Base-by-base conservation (phyloP, 768 basidiomycete genomes). In the Leccinum imitatum region DNA sequence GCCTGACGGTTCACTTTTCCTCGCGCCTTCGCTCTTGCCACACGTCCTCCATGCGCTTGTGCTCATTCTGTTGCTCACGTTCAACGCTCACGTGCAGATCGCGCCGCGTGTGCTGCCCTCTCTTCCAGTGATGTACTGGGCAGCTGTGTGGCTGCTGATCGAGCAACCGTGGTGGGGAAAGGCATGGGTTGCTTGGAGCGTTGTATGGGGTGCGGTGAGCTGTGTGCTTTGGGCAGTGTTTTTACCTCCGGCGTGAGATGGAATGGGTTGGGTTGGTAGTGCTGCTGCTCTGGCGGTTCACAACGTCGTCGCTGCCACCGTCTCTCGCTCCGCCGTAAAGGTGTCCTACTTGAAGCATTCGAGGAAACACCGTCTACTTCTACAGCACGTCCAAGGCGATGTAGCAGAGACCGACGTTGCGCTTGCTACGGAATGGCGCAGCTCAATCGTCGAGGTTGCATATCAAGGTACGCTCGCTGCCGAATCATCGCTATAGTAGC, bases 1-100 rank as follows among this genome's bases (percentile, higher is more conserved):
- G 35, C 35, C 35, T 11, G 33, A 21, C 8, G 27, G 14, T 9
- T 50, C 50, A 9, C 50, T 31, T 3, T 79, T 84, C 62, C 74
- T 78, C 46, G 64, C 74, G 3, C 71, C 74, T 0, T 69, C 79
- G 6, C 69, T 90, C 50, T 75, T 86, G 0, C 89, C 93, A 1
- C 87, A 95, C 71, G 86, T 87, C 6, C 75, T 97, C 14, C 89
- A 96, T 65, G 85, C 91, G 11, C 69, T 87, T 31, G 66, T 84
- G 53, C 75, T 91, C 55, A 79, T 81, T n/a, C 70, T 78, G 41
- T 76, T 89, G 41, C 76, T 97, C 17, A 77, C 94, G 14, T 84
- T 95, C 69, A 82, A 84, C 17, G 90, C 93, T 0, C 91, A 98
- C 67, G 87, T 87, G 2, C 96, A 97, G 72, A 97, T 98, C 63